Percentiles rank a stretch among this genome's conserved stretches.
Evolutionary conservation across 441 rosid genomes (phyloP).

Genomic region (Brassica balearica): DNA sequence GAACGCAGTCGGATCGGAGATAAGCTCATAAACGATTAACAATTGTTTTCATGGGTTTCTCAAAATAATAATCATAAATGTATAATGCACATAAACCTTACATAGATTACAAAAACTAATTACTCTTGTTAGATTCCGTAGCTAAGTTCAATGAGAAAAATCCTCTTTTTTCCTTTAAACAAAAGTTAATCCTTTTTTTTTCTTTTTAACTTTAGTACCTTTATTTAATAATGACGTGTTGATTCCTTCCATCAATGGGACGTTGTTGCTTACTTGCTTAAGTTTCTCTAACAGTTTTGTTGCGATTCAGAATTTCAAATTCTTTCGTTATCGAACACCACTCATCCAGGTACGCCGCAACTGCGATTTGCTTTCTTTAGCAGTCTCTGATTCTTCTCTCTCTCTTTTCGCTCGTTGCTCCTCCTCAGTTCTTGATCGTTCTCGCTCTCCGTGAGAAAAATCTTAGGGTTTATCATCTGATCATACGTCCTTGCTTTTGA

Average conservation of each 20-base stretch:
- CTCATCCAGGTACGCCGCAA: constrained; percentile 27
- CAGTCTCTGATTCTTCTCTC: neutral
- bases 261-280: constrained; percentile 2
- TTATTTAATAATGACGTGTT: neutral
- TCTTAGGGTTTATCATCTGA: neutral
- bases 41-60: too few species aligned
- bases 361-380: constrained; percentile 11
- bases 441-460: neutral
- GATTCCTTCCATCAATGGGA: neutral
- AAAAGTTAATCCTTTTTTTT: neutral
- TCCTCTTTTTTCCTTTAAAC: neutral
- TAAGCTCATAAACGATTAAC: too few species aligned
- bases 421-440: neutral
- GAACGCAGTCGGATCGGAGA: too few species aligned
- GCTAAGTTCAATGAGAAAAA: neutral
- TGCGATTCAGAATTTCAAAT: constrained; percentile 21
- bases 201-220: neutral
- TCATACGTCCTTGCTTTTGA: neutral
- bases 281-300: constrained; percentile 33
- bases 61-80: too few species aligned
- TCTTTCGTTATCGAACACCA: neutral
- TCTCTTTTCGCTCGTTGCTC: neutral
- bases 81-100: too few species aligned
- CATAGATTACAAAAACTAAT: neutral
- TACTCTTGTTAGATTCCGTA: constrained; percentile 2